Conservation (phyloP, 768 basidiomycete genomes). For the Gloeostereum incarnatum region DNA sequence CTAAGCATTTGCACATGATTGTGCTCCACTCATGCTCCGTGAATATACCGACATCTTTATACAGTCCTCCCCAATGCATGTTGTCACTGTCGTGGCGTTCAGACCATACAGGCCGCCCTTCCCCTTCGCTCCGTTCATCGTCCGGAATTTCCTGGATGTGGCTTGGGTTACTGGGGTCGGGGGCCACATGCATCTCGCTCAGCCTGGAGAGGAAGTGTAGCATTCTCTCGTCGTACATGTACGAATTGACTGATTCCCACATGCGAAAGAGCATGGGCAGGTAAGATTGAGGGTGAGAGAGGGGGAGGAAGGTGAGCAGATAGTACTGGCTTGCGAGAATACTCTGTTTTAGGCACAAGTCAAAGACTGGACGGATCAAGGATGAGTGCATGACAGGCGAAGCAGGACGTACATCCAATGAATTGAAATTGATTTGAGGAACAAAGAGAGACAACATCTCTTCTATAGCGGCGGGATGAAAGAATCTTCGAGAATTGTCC, state of each 20-base stretch:
- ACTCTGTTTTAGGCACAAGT: slow-evolving; percentile 30
- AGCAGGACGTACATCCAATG: slow-evolving; percentile 50
- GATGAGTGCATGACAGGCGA: too few relatives aligned
- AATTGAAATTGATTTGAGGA: slow-evolving; percentile 66
- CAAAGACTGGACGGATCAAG: too few relatives aligned
- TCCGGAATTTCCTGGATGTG: slow-evolving; percentile 58
- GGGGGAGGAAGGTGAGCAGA: slow-evolving; percentile 77
- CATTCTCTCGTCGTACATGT: slow-evolving; percentile 86
- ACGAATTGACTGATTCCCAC: slow-evolving; percentile 86
- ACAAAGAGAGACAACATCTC: slow-evolving; percentile 87
- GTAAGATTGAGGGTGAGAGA: slow-evolving; percentile 79
- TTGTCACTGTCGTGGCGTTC: slow-evolving; percentile 28
- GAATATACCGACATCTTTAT: slow-evolving; percentile 83
- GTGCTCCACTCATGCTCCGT: slow-evolving; percentile 77
- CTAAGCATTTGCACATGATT: slow-evolving; percentile 83
- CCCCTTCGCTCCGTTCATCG: slow-evolving; percentile 55
- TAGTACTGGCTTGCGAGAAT: slow-evolving; percentile 80
- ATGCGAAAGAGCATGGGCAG: slow-evolving; percentile 75
- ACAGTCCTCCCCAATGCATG: slow-evolving; percentile 61
- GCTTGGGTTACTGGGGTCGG: slow-evolving; percentile 66
- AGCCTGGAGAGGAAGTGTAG: slow-evolving; percentile 73
- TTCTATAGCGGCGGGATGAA: slow-evolving; percentile 78
- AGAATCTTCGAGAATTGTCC: slow-evolving; percentile 66
- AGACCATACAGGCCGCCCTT: slow-evolving; percentile 49
- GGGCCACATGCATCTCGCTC: slow-evolving; percentile 73